Conservation (phyloP, 345 rosid genomes). For the Eutrema heterophyllum region DNA sequence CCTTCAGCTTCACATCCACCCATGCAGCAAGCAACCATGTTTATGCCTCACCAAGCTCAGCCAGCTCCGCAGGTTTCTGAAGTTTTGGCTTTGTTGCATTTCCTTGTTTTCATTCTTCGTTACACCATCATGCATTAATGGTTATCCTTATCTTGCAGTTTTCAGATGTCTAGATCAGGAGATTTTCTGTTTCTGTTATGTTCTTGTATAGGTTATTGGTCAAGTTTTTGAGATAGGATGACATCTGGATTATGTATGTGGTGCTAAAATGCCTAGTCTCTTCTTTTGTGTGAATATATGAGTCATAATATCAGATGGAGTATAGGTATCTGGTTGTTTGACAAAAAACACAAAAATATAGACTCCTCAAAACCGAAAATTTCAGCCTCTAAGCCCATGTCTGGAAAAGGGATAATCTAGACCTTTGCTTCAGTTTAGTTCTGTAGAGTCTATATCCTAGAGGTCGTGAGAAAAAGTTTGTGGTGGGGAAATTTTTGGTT, state of each 20-base stretch:
- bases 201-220: background rate
- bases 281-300: background rate
- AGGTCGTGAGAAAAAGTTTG: background rate
- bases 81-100: conserved; percentile 14
- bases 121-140: conserved; percentile 3
- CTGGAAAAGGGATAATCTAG: background rate
- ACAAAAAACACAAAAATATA: background rate
- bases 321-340: background rate
- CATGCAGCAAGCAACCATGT: conserved; percentile 46
- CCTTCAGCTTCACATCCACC: conserved; percentile 45
- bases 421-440: background rate
- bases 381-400: background rate
- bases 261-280: background rate
- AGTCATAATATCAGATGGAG: conserved; percentile 2
- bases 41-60: conserved; percentile 65
- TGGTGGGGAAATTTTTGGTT: conserved; percentile 1
- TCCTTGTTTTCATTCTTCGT: background rate
- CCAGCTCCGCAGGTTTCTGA: conserved; percentile 56
- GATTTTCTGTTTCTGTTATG: background rate
- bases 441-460: conserved; percentile 7
- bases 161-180: conserved; percentile 20
- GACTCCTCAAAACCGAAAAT: background rate
- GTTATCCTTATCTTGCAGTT: conserved; percentile 8
- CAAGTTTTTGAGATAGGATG: conserved; percentile 1
- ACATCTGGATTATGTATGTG: background rate